phyloP scores from a whole-genome alignment of 345 rosid genomes.

The Conringia planisiliqua region DNA sequence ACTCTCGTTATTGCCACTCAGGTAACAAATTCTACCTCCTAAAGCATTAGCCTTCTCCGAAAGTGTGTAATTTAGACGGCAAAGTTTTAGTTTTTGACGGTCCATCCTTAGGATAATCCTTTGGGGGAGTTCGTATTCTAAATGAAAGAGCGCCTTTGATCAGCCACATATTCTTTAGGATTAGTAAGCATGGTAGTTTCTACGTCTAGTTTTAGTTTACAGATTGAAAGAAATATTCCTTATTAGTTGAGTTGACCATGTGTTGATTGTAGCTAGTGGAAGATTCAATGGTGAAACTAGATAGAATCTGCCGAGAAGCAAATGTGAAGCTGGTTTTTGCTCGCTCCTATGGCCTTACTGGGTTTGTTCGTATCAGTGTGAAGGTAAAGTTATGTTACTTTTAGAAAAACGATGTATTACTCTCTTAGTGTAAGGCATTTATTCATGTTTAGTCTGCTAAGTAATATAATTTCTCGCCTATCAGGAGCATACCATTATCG shows the following conservation, averaged over 20 bases:
- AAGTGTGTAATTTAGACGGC: background rate
- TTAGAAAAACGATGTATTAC: background rate
- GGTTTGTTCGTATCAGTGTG: conserved; percentile 77
- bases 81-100: background rate
- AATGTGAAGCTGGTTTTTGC: conserved; percentile 87
- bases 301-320: conserved; percentile 76
- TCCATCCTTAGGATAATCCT: background rate
- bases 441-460: conserved; percentile 5
- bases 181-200: background rate
- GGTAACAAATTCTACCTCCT: conserved; percentile 35
- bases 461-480: background rate
- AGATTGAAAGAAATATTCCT: background rate
- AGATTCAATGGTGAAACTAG: conserved; percentile 77
- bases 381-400: conserved; percentile 45
- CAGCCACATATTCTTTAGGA: background rate
- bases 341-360: conserved; percentile 94
- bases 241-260: conserved; percentile 1
- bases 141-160: background rate
- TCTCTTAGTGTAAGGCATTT: background rate
- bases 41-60: background rate
- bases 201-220: background rate
- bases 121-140: background rate
- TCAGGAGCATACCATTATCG: conserved; percentile 81
- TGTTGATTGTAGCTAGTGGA: conserved; percentile 70
- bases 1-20: conserved; percentile 90